Percentiles rank a stretch among this genome's conserved stretches.
These are phyloP conservation scores for Agastache rugosa DNA, from an alignment of 257 asterid genomes.

Conservation along the genomic window DNA sequence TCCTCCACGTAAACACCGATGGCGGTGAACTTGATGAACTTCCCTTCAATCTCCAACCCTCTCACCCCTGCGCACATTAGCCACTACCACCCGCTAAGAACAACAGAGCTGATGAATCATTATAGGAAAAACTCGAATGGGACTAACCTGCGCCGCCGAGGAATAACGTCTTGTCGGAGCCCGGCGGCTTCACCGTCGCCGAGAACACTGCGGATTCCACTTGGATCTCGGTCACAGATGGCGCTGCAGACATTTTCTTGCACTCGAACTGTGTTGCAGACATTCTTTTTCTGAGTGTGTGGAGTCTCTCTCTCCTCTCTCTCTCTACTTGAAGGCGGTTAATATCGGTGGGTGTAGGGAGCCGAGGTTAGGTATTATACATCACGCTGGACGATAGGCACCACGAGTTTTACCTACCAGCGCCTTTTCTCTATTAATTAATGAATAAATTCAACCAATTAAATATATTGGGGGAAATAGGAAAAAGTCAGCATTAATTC, in stretches of 20 bases:
- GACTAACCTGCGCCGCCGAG: slow-evolving; percentile 92
- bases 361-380: not conserved
- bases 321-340: not conserved
- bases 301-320: not conserved
- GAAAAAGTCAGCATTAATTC: not conserved
- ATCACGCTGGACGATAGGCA: not conserved
- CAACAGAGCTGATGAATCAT: not conserved
- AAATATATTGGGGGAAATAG: not conserved
- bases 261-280: not conserved
- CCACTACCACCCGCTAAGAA: slow-evolving; percentile 1
- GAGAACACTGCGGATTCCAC: slow-evolving; percentile 68
- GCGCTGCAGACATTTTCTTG: slow-evolving; percentile 29
- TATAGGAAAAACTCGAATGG: not conserved
- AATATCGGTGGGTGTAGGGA: not conserved
- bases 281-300: not conserved
- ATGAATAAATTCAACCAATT: not conserved
- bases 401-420: slow-evolving; percentile 29
- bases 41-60: slow-evolving; percentile 74
- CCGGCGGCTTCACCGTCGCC: slow-evolving; percentile 67
- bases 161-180: slow-evolving; percentile 54
- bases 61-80: slow-evolving; percentile 67
- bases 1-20: slow-evolving; percentile 81
- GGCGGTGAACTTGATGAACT: slow-evolving; percentile 74
- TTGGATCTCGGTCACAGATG: slow-evolving; percentile 49
- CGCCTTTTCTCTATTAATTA: not conserved